A percentile compares a stretch with the other conserved stretches of the same genome.
Conservation (phyloP, 768 basidiomycete genomes). For the Agaricus subrufescens region DNA sequence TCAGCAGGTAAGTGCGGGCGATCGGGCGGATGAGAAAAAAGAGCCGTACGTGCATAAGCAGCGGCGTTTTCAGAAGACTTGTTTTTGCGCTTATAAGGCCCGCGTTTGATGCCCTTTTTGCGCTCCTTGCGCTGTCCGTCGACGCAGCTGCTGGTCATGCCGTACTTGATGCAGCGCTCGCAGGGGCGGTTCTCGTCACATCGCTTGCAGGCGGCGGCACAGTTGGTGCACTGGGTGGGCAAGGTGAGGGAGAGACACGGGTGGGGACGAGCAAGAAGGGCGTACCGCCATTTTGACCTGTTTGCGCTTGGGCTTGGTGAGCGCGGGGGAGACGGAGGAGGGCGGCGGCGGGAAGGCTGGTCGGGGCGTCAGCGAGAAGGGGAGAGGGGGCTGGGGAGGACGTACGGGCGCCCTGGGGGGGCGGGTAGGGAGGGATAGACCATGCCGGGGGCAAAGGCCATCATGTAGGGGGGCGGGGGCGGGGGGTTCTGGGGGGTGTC, state of each 20-base stretch:
- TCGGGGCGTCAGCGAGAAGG: background rate
- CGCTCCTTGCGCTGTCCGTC: constrained; percentile 93
- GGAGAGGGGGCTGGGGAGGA: background rate
- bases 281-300: constrained; percentile 84
- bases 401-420: constrained; percentile 34
- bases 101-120: constrained; percentile 85
- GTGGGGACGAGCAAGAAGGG: constrained; percentile 7
- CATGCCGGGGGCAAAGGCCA: constrained; percentile 40
- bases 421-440: constrained; percentile 40
- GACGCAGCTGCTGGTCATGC: constrained; percentile 68
- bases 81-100: constrained; percentile 72
- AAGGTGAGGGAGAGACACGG: background rate
- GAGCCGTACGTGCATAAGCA: constrained; percentile 15
- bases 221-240: constrained; percentile 64
- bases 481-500: constrained; percentile 30
- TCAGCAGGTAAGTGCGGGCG: constrained; percentile 3
- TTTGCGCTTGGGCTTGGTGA: constrained; percentile 57
- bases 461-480: constrained; percentile 34
- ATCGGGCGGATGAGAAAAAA: background rate
- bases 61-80: constrained; percentile 21
- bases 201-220: constrained; percentile 84
- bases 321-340: background rate
- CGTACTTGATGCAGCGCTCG: constrained; percentile 86
- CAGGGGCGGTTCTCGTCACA: constrained; percentile 88
- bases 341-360: constrained; percentile 23